phyloP scores from a whole-genome alignment of 2,329 filamentous ascomycete genomes.

The Epichloe aotearoae region DNA sequence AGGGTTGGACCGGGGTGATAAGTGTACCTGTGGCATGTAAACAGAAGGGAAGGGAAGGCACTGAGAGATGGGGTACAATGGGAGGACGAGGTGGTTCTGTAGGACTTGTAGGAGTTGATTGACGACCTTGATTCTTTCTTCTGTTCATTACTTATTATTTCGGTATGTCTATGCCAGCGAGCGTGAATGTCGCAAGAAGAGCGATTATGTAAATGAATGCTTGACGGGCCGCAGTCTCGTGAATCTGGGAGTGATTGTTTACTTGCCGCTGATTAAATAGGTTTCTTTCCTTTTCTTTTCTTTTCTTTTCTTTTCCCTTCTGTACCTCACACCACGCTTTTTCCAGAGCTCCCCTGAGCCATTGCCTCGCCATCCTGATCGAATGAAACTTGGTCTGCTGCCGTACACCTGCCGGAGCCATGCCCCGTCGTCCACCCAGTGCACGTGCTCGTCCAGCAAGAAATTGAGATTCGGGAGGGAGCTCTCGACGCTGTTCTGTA shows the following conservation, averaged over 20 bases:
- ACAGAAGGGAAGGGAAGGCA: conserved; percentile 5
- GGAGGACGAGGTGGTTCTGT: conserved; percentile 5
- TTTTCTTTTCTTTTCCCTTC: background rate
- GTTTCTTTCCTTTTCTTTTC: background rate
- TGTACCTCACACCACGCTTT: no score
- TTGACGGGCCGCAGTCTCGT: background rate
- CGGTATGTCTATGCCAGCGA: background rate
- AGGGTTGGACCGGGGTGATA: conserved; percentile 4
- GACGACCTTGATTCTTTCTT: conserved; percentile 2
- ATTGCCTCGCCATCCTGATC: background rate
- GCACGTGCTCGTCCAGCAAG: background rate
- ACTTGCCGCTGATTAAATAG: no score
- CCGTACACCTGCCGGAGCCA: background rate
- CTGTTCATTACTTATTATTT: background rate
- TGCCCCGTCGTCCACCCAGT: background rate
- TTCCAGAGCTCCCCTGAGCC: background rate
- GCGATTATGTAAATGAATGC: background rate
- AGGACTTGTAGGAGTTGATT: conserved; percentile 12
- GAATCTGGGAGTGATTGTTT: background rate
- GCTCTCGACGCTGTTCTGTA: background rate
- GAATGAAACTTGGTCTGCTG: background rate
- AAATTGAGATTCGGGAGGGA: background rate
- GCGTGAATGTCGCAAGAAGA: background rate
- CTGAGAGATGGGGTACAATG: background rate
- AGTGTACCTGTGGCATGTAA: conserved; percentile 10